Evolutionary conservation across 306 rosid genomes (phyloP), one percentile per base, ranked within the genome.

Genomic region (Ormosia semicastrata): DNA sequence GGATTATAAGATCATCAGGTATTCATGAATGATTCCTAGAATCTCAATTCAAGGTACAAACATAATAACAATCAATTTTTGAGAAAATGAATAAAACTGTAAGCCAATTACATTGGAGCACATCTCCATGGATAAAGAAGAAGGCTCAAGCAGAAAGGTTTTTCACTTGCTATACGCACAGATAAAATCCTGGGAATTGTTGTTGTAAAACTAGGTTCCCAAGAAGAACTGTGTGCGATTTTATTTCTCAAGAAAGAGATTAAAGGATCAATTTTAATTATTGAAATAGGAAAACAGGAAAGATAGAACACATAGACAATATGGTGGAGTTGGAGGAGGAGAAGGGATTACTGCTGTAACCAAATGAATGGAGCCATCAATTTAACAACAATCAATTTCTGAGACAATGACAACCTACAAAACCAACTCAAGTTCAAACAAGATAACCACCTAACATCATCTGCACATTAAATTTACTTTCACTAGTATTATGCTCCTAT

Each of bases 111-210:
- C 97, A 91, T 90, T 94, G 98, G 97, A 94, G 91, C 92, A 57
- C 81, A 88, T 86, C 92, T 82, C 92, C 90, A 84, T 78, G 36
- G 69, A 78, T 33, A 43, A 60, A 57, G 88, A 85, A 91, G 94
- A 89, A 73, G 85, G 75, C 94, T 94, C 94, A 94, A 94, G 97
- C 97, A 94, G 94, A 94, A 62, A 79, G 97, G 97, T 81, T 81
- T 54, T n/a, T 37, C 0, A 77, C 62, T 90, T 66, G 49, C 34
- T 92, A 15, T 91, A 71, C 78, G 93, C 97, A 92, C 93, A 89
- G 3, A 94, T 90, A 92, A 90, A 92, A 94, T 89, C 97, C 82
- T 84, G 86, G 80, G 86, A 90, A 76, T 81, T 32, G 81, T 40
- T 49, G 65, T 73, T 39, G n/a, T 11, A 9, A 18, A 82, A 88